Conservation (phyloP, 306 rosid genomes). For the Prunus salicina region DNA sequence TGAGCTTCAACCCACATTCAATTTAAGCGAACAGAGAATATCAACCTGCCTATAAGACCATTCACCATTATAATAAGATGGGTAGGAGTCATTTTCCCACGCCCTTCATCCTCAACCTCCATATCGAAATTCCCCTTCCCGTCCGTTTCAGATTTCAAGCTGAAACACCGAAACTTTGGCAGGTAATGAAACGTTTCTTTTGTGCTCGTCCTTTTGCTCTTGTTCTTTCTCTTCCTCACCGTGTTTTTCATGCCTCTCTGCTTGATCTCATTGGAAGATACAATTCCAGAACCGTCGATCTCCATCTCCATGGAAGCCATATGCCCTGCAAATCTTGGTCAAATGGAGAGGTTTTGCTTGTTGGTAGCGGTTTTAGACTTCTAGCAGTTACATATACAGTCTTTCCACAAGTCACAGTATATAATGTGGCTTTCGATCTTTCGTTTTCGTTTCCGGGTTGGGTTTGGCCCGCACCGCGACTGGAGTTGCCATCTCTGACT, state of each 20-base stretch:
- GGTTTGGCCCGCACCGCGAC: not conserved
- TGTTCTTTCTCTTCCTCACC: slow-evolving; percentile 18
- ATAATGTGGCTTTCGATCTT: not conserved
- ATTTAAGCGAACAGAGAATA: not conserved
- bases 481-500: not conserved
- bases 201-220: not conserved
- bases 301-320: slow-evolving; percentile 39
- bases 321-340: not conserved
- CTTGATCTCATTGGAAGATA: slow-evolving; percentile 6
- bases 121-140: slow-evolving; percentile 49
- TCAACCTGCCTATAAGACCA: slow-evolving; percentile 80
- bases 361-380: not conserved
- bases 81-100: slow-evolving; percentile 40
- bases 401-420: not conserved
- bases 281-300: not conserved
- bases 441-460: not conserved
- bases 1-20: not conserved
- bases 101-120: slow-evolving; percentile 41
- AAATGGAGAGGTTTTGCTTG: not conserved
- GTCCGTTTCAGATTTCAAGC: slow-evolving; percentile 37
- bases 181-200: slow-evolving; percentile 5
- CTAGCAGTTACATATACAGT: too few species aligned
- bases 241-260: not conserved
- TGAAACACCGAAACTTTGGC: slow-evolving; percentile 59
- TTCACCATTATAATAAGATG: slow-evolving; percentile 77